Evolutionary conservation across 768 basidiomycete species (phyloP).

Genomic region (Pleurotus eryngii): DNA sequence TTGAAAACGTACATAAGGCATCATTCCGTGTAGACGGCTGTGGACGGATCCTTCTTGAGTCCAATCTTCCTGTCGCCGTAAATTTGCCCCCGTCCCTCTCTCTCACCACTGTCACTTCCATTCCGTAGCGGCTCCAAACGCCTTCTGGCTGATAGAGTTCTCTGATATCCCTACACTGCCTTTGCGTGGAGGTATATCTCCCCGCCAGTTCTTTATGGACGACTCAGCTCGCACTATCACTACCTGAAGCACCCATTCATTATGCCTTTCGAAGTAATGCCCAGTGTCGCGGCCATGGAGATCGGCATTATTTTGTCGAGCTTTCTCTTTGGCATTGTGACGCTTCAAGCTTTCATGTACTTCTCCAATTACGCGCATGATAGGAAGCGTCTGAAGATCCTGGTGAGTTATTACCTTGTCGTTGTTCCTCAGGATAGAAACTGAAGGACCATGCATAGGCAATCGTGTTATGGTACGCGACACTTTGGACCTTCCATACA

Average conservation of each 20-base stretch:
- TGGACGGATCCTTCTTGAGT: not conserved
- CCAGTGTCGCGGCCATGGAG: slow-evolving; percentile 19
- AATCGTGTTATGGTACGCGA: too few relatives aligned
- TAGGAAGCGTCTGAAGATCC: slow-evolving; percentile 15
- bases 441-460: too few relatives aligned
- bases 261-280: slow-evolving; percentile 3
- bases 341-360: slow-evolving; percentile 22
- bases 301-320: slow-evolving; percentile 22
- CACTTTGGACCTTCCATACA: too few relatives aligned
- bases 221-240: not conserved
- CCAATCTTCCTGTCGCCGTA: slow-evolving; percentile 1
- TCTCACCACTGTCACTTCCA: not conserved
- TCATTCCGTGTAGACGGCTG: not conserved
- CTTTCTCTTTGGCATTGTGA: slow-evolving; percentile 26
- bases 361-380: slow-evolving; percentile 21
- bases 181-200: slow-evolving; percentile 3
- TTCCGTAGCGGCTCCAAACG: not conserved
- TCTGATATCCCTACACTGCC: slow-evolving; percentile 1
- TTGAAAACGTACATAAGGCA: not conserved
- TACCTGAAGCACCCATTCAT: not conserved
- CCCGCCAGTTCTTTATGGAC: slow-evolving; percentile 6
- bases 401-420: slow-evolving; percentile 13
- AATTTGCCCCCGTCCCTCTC: not conserved
- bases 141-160: not conserved
- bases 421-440: too few relatives aligned